Conservation (phyloP, 2,329 filamentous ascomycete genomes). For the Neurospora sp. region DNA sequence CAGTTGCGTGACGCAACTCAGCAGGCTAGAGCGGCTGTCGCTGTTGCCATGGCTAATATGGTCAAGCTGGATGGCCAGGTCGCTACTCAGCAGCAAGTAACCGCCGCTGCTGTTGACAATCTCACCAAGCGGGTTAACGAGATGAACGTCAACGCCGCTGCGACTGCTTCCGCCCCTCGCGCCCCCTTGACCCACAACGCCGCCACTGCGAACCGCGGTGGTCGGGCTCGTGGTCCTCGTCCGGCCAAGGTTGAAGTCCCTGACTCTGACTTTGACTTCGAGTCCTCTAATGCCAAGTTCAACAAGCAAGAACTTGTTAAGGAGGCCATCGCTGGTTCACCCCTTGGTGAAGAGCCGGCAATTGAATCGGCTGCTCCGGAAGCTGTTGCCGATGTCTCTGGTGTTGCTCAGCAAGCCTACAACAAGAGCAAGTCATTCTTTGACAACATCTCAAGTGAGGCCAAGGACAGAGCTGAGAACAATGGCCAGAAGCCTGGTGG, state of each 20-base stretch:
- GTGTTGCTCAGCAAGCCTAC: conserved; percentile 50
- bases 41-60: conserved; percentile 75
- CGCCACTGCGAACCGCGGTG: conserved; percentile 26
- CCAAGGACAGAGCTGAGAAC: conserved; percentile 76
- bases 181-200: neutral
- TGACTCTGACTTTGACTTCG: conserved; percentile 86
- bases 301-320: conserved; percentile 80
- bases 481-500: conserved; percentile 60
- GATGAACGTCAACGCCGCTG: conserved; percentile 57
- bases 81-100: conserved; percentile 22
- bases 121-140: conserved; percentile 66
- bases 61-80: conserved; percentile 49
- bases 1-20: conserved; percentile 59
- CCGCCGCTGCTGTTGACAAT: conserved; percentile 53
- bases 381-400: conserved; percentile 29
- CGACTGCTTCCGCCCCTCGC: neutral
- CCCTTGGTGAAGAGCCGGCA: conserved; percentile 43
- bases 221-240: conserved; percentile 35
- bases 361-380: conserved; percentile 16
- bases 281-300: conserved; percentile 76
- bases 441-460: conserved; percentile 93
- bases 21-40: conserved; percentile 67
- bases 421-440: conserved; percentile 91
- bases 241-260: conserved; percentile 77
- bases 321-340: conserved; percentile 76